Evolutionary conservation across 1,284 basidiomycete genomes (phyloP), one percentile per base, ranked within the genome.

Genomic region (Salmacisia buchloeana): DNA sequence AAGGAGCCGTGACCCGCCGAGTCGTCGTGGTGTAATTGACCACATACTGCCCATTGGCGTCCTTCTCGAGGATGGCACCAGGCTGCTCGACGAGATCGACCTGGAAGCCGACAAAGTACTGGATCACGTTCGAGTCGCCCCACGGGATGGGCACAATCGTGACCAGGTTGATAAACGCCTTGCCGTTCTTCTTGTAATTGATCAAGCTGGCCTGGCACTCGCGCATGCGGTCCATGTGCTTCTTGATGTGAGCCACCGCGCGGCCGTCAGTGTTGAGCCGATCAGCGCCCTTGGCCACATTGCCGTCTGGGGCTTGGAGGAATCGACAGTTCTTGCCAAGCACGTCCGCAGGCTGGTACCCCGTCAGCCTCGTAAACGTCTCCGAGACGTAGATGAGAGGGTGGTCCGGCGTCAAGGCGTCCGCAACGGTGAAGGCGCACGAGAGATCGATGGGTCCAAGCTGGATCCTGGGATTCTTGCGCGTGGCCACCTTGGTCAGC

Each of bases 381-480:
- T 90, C 90, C 12, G 87, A 89, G 63, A 90, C 91, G 72, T 94
- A 96, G 10, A 96, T 87, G 74, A 97, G 88, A 1, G 93, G 92
- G 57, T 83, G 83, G 75, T 97, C 92, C 70, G 86, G 86, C 58
- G 88, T 83, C 13, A 89, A 85, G 21, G 88, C 85, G 77, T 97
- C 93, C 61, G 89, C 88, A 58, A 97, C 89, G 68, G 90, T 85
- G 79, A 97, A 97, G 9, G 90, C 86, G 77, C 91, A 93, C 2
- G 90, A 89, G 63, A 93, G 83, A 80, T 97, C 94, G 38, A 97
- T 90, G 0, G 94, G 91, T 9, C 94, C 94, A 21, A 97, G 85
- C 5, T 84, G 81, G 56, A 96, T 86, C 64, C 84, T 86, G 0
- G 91, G 91, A 70, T 89, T 85, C 0, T 87, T 86, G 1, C 93